A percentile compares a stretch with the other conserved stretches of the same genome.
phyloP scores from a whole-genome alignment of 2,329 filamentous ascomycete species.

The Periconia sp. region DNA sequence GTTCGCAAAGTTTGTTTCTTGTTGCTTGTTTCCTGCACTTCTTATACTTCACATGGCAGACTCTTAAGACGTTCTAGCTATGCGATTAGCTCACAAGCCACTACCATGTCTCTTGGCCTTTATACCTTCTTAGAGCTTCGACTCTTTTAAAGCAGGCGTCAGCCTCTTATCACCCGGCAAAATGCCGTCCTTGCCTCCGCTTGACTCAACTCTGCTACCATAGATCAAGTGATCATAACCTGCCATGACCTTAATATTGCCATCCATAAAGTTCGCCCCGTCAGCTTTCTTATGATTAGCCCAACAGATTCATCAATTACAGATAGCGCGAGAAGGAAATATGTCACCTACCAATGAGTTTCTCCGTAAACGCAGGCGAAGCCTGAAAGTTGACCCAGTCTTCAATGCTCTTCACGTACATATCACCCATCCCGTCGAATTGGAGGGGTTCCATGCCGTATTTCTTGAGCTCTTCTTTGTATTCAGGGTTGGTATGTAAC shows the following conservation, averaged over 20 bases:
- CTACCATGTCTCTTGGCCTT: too few relatives aligned
- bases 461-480: conserved; percentile 11
- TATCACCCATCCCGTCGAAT: conserved; percentile 20
- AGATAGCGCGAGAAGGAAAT: neutral
- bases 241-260: conserved; percentile 10
- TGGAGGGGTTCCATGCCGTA: conserved; percentile 16
- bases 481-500: conserved; percentile 11
- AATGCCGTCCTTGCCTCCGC: conserved; percentile 16
- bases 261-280: conserved; percentile 19
- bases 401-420: conserved; percentile 22
- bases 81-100: too few relatives aligned
- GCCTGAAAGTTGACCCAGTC: conserved; percentile 19
- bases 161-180: conserved; percentile 9
- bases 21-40: too few relatives aligned
- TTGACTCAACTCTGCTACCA: conserved; percentile 12
- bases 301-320: neutral
- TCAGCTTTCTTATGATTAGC: conserved; percentile 10
- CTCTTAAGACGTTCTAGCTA: too few relatives aligned
- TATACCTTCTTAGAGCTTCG: conserved; percentile 8
- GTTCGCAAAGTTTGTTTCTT: too few relatives aligned
- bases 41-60: too few relatives aligned
- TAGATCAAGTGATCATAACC: conserved; percentile 17
- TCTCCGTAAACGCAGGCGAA: conserved; percentile 12
- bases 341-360: conserved; percentile 14
- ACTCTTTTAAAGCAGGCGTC: conserved; percentile 17